Conservation (phyloP, 371 early-diverging fungal genomes). For the Apophysomyces sp. region DNA sequence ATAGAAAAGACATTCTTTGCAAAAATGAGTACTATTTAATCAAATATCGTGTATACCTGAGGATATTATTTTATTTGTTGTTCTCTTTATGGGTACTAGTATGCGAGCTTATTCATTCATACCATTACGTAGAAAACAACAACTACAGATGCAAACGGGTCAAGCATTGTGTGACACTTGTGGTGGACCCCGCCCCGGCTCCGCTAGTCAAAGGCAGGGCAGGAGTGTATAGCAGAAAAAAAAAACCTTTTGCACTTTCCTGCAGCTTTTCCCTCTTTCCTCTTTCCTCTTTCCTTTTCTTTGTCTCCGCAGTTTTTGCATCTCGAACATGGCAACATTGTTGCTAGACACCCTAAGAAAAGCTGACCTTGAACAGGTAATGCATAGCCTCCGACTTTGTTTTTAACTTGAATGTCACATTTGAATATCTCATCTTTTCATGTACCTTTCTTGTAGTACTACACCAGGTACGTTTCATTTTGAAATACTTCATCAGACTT, state of each 20-base stretch:
- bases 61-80: no score
- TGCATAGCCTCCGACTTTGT: neutral
- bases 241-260: conserved; percentile 6
- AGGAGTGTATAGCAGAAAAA: conserved; percentile 1
- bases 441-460: neutral
- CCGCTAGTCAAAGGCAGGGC: neutral
- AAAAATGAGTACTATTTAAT: no score
- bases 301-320: neutral
- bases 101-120: no score
- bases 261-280: conserved; percentile 3
- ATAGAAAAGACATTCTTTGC: neutral
- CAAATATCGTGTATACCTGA: no score
- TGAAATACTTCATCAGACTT: neutral
- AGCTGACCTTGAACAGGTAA: conserved; percentile 19
- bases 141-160: neutral
- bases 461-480: neutral
- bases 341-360: conserved; percentile 23
- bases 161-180: neutral
- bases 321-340: conserved; percentile 1
- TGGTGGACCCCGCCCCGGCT: neutral
- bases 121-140: no score
- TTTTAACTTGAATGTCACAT: conserved; percentile 2
- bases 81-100: no score
- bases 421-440: neutral
- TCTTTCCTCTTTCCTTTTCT: conserved; percentile 1